Base-by-base conservation (phyloP, 2,329 filamentous ascomycete species). In the Epichloe bromicola region DNA sequence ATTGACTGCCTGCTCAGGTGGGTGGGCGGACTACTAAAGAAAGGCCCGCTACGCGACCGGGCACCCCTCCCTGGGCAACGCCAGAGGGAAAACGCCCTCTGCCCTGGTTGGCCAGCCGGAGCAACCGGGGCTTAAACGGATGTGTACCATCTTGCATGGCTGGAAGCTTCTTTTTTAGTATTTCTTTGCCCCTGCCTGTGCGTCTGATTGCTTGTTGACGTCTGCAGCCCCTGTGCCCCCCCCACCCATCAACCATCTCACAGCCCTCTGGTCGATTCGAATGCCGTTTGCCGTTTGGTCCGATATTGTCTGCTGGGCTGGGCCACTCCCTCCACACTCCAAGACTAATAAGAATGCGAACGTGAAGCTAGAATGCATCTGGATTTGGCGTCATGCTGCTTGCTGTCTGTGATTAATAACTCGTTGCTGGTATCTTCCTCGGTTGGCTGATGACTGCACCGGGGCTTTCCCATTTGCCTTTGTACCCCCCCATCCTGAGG, bases 81-180 rank as follows among this genome's bases (percentile, higher is more conserved):
- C 33, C 33, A 36, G 17, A 37, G 26, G 39, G 39, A n/a, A 42
- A 36, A 45, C 37, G 43, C 14, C 33, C 17, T 26, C 33, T 10
- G 19, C 26, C 38, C 5, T 51, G 41, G 34, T 53, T 51, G 48
- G 52, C 33, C 46, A 36, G 39, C 34, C 33, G 40, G 34, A 45
- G 39, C 17, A 26, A 30, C 40, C 42, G 41, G 49, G 33, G 46
- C 46, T 50, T 42, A 50, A 39, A 48, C 36, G 37, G 44, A 36
- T 19, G 46, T 46, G 49, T 45, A 26, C 44, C 49, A 51, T 53
- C 51, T 50, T 53, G 51, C 52, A 53, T 49, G 26, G 26, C 10
- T 30, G 26, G 26, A 30, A 30, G 26, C 26, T 51, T 51, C 45
- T 48, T 48, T 39, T 39, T 34, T 20, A 37, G 30, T 33, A 41